phyloP scores from a whole-genome alignment of 73 alveolate species.

The Blepharisma stoltei region DNA sequence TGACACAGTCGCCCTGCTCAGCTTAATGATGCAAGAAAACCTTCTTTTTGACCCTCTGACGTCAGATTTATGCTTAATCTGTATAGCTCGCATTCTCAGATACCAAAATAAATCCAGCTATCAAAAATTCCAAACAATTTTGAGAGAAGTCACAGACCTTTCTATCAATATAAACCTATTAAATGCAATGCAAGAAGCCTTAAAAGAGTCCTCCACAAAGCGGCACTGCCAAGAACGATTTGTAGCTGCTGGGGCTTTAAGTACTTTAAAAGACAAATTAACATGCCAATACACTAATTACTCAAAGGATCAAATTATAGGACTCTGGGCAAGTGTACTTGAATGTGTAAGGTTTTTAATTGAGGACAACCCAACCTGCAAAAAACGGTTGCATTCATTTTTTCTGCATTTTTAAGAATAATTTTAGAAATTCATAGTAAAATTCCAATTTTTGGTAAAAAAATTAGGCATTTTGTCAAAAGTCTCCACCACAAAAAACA shows the following conservation, averaged over 20 bases:
- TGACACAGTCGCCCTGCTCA: background rate
- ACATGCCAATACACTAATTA: background rate
- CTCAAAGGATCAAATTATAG: background rate
- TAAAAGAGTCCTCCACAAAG: background rate
- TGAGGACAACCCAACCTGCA: slow-evolving; percentile 22
- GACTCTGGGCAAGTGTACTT: background rate
- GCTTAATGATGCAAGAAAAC: background rate
- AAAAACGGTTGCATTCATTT: no score
- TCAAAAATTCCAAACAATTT: background rate
- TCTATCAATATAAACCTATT: slow-evolving; percentile 14
- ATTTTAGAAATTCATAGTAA: no score
- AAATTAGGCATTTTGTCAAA: no score
- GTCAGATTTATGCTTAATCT: background rate
- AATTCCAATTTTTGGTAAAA: no score
- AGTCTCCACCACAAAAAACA: no score
- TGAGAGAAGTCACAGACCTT: background rate
- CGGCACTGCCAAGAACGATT: background rate
- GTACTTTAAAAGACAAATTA: slow-evolving; percentile 15
- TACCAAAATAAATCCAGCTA: background rate
- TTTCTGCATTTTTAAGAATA: no score
- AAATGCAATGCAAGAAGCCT: background rate
- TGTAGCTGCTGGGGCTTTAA: background rate
- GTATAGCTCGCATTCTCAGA: background rate
- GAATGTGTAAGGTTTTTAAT: slow-evolving; percentile 28
- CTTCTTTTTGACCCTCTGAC: slow-evolving; percentile 5